A percentile compares a stretch with the other conserved stretches of the same genome.
Evolutionary conservation across 768 basidiomycete species (phyloP).

Genomic region (Panaeolus papilionaceus): DNA sequence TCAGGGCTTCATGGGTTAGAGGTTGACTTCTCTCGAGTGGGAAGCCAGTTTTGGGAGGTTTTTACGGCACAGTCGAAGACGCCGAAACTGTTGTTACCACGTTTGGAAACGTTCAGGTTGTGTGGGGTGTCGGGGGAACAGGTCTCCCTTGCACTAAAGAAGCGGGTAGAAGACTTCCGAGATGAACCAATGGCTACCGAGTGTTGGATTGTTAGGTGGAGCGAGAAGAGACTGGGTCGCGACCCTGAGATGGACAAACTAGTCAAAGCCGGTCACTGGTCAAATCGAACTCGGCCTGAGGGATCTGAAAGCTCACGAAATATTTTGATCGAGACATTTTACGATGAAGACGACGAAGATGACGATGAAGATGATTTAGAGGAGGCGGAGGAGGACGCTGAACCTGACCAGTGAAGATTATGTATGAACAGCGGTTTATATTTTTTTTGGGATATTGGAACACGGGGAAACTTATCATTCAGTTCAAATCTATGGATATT

Average conservation of each 20-base stretch:
- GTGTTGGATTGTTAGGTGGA: slow-evolving; percentile 43
- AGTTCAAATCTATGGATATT: background rate
- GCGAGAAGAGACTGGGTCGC: slow-evolving; percentile 35
- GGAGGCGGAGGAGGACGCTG: slow-evolving; percentile 14
- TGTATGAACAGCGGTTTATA: background rate
- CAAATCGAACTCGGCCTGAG: slow-evolving; percentile 15
- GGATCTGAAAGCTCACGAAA: slow-evolving; percentile 17
- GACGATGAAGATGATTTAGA: slow-evolving; percentile 29
- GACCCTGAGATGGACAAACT: slow-evolving; percentile 46
- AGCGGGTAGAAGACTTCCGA: slow-evolving; percentile 19
- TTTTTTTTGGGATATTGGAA: background rate
- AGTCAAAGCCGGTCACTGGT: slow-evolving; percentile 41
- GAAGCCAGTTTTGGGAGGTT: slow-evolving; percentile 38
- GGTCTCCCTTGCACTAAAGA: slow-evolving; percentile 26
- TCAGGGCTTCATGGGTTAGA: slow-evolving; percentile 44
- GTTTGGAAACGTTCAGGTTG: slow-evolving; percentile 35
- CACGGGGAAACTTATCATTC: background rate
- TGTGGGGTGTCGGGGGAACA: slow-evolving; percentile 34
- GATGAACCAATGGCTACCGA: slow-evolving; percentile 7
- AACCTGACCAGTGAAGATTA: background rate
- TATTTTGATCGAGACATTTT: slow-evolving; percentile 36
- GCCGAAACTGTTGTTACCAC: slow-evolving; percentile 29
- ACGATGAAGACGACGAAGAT: slow-evolving; percentile 38
- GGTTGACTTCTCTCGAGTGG: slow-evolving; percentile 47
- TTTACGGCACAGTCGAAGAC: slow-evolving; percentile 23